Percentiles rank a stretch among this genome's conserved stretches.
Evolutionary conservation across 225 moss, liverwort and hornwort genomes (phyloP).

Genomic region (Lunularia cruciata): DNA sequence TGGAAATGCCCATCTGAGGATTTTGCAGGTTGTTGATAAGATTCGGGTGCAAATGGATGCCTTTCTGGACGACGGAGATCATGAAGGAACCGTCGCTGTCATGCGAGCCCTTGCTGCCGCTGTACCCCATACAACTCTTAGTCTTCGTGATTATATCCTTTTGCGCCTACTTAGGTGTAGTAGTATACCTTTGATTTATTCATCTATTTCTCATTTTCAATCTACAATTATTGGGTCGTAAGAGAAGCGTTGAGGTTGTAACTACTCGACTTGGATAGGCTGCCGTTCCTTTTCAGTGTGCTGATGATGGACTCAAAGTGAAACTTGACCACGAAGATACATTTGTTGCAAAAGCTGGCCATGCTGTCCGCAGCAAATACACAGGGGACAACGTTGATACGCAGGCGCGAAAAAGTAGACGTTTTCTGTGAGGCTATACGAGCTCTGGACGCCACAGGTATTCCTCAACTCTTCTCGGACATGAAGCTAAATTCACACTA

Average conservation of each 20-base stretch:
- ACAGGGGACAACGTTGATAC: conserved; percentile 65
- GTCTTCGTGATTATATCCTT: conserved; percentile 97
- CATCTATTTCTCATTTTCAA: no score
- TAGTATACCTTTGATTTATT: no score
- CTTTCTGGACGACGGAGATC: conserved; percentile 94
- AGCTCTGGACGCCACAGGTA: conserved; percentile 94
- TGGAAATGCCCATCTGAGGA: neutral
- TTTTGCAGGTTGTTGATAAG: conserved; percentile 78
- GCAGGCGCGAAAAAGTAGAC: conserved; percentile 87
- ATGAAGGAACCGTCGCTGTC: conserved; percentile 91
- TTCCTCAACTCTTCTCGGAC: neutral
- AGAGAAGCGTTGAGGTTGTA: no score
- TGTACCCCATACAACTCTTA: conserved; percentile 75
- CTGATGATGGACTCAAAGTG: neutral
- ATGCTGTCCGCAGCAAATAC: conserved; percentile 75
- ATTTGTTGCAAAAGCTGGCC: conserved; percentile 91
- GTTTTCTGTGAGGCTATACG: conserved; percentile 95
- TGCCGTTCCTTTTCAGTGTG: no score
- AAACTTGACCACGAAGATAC: conserved; percentile 55
- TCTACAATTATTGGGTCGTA: no score
- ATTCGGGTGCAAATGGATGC: conserved; percentile 98
- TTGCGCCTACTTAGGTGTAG: no score
- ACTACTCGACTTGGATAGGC: no score
- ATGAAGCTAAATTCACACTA: neutral
- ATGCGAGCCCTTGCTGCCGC: conserved; percentile 88